phyloP scores from a whole-genome alignment of 441 rosid genomes.

The Adansonia gregorii region DNA sequence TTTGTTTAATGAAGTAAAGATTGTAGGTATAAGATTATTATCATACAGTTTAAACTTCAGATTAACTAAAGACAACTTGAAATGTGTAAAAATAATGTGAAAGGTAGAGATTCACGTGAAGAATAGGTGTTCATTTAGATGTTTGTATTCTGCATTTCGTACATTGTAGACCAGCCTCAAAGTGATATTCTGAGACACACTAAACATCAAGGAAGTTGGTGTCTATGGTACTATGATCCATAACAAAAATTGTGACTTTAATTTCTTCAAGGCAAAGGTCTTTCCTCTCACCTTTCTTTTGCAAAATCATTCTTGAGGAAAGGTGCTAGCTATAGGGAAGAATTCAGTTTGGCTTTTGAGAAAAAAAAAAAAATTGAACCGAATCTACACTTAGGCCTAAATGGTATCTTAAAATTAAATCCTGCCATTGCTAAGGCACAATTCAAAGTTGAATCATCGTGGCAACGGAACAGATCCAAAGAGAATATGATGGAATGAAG shows the following conservation, averaged over 20 bases:
- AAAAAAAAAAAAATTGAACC: too few relatives aligned
- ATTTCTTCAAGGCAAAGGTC: too few relatives aligned
- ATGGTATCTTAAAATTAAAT: not conserved
- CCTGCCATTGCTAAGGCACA: not conserved
- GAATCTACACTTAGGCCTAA: too few relatives aligned
- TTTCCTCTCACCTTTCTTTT: too few relatives aligned
- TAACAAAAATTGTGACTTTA: too few relatives aligned
- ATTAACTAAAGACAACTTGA: not conserved
- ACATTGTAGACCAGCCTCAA: not conserved
- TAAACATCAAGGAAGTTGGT: too few relatives aligned
- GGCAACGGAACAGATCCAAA: conserved; percentile 7
- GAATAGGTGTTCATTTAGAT: not conserved
- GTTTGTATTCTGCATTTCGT: not conserved
- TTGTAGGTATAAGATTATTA: not conserved
- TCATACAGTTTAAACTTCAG: not conserved
- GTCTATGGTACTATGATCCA: too few relatives aligned
- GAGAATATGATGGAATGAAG: conserved; percentile 2
- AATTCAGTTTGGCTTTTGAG: too few relatives aligned
- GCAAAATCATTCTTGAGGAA: too few relatives aligned
- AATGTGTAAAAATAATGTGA: not conserved
- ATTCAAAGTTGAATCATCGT: too few relatives aligned
- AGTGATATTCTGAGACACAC: not conserved
- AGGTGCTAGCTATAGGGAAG: too few relatives aligned
- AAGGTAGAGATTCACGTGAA: not conserved
- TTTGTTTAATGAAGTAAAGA: not conserved